Conservation (phyloP, 2,329 filamentous ascomycete species). For the Bertia moriformis region DNA sequence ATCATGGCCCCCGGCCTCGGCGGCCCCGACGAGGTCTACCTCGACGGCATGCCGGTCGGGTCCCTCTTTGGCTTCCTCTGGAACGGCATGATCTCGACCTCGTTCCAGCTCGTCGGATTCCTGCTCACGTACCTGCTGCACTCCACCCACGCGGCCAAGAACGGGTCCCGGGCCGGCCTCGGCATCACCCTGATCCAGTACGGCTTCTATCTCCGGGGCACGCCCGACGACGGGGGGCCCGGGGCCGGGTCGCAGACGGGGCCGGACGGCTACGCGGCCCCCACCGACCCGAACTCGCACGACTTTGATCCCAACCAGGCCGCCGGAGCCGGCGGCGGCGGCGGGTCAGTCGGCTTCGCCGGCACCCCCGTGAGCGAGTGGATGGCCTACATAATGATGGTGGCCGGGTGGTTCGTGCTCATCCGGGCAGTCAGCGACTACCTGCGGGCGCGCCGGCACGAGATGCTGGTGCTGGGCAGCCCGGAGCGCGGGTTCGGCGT, state of each 20-base stretch:
- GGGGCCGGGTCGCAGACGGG: constrained; percentile 21
- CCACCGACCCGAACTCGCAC: constrained; percentile 78
- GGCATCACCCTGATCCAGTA: constrained; percentile 93
- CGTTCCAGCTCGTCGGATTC: constrained; percentile 93
- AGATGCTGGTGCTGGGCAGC: constrained; percentile 51
- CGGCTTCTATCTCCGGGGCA: constrained; percentile 82
- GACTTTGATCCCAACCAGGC: constrained; percentile 57
- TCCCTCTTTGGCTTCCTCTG: constrained; percentile 77
- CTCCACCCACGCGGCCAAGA: constrained; percentile 95
- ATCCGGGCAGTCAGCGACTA: constrained; percentile 55
- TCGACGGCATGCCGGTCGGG: constrained; percentile 87
- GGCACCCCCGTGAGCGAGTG: constrained; percentile 55
- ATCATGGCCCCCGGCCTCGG: constrained; percentile 85
- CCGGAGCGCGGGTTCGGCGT: constrained; percentile 27
- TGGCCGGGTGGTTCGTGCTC: constrained; percentile 58
- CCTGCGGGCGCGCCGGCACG: constrained; percentile 47
- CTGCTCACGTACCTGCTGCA: constrained; percentile 94
- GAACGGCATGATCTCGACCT: constrained; percentile 95
- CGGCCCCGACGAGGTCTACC: constrained; percentile 90
- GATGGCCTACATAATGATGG: constrained; percentile 56
- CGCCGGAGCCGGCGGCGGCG: constrained; percentile 13
- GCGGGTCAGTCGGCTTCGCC: constrained; percentile 25
- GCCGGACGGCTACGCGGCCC: constrained; percentile 49
- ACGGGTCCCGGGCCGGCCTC: constrained; percentile 84
- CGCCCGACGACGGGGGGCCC: constrained; percentile 23